Evolutionary conservation across 176 grass and related monocot genomes (phyloP), one percentile per base, ranked within the genome.

Genomic region (Secale cereale): DNA sequence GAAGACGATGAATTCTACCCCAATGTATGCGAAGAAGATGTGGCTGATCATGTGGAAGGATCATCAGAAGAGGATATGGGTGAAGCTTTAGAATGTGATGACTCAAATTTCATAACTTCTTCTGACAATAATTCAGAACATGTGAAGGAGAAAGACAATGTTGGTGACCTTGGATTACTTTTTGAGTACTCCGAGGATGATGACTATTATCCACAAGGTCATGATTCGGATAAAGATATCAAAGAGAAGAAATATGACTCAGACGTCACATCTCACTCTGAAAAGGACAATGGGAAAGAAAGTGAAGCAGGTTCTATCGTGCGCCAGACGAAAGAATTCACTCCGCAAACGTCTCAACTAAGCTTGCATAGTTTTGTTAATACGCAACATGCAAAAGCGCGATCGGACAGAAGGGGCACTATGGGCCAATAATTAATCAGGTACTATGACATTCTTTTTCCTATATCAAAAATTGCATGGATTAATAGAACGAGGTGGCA

Each of bases 141-240:
- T 67, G 62, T 76, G 52, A 29, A 74, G 43, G 85, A 87, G 74
- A 84, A 87, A 36, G 87, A 74, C 65, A 87, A 82, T 52, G 57
- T 60, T 80, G 76, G 91, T 88, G 65, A 91, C 31, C 46, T 93
- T 29, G 95, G 84, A 13, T 89, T 94, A 30, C 81, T 85, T 62
- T 98, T 87, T 50, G 89, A 98, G 78, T 91, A 98, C 43, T 94
- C 89, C 28, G 95, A 40, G 71, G 95, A 97, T 75, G 76, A 91
- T 85, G 90, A 97, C 40, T 92, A 86, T 88, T 86, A 97, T 69
- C 91, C 94, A 71, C 91, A 85, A 56, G 41, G 60, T 70, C 65
- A 88, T 45, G 67, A 92, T 82, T 4, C 32, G 4, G 4, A 41
- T 41, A 41, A 41, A 41, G 10, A 41, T 41, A 41, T 11, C 39